phyloP scores from a whole-genome alignment of 106 monocot genomes.

The Dendrobium catenatum region DNA sequence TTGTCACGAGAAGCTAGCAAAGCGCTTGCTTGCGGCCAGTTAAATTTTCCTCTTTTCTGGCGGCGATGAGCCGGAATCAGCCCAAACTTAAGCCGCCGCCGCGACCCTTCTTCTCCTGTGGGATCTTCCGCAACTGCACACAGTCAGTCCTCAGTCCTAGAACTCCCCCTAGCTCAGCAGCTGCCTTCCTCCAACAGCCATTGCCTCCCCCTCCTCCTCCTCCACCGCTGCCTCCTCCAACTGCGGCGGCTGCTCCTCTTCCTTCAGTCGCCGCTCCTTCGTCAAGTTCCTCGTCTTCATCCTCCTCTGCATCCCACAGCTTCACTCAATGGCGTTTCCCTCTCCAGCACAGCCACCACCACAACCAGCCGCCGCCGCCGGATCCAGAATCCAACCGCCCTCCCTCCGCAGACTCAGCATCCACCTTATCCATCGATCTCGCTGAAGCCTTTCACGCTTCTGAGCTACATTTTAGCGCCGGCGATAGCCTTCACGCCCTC shows the following conservation, averaged over 20 bases:
- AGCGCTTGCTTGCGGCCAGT: too few species aligned
- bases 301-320: constrained; percentile 86
- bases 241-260: not conserved
- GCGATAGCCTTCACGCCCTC: constrained; percentile 35
- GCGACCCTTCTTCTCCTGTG: constrained; percentile 86
- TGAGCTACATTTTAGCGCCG: constrained; percentile 49
- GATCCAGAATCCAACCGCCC: not conserved
- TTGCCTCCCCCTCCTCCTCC: not conserved
- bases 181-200: constrained; percentile 11
- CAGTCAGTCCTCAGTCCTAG: constrained; percentile 65
- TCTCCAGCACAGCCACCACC: constrained; percentile 41
- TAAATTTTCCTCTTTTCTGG: not conserved
- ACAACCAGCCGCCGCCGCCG: not conserved
- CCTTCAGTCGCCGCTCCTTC: not conserved
- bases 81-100: constrained; percentile 66
- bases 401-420: not conserved
- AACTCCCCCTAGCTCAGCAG: constrained; percentile 14
- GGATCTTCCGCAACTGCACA: constrained; percentile 87
- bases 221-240: not conserved
- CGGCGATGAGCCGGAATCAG: constrained; percentile 24
- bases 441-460: constrained; percentile 40
- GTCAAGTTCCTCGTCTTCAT: constrained; percentile 81
- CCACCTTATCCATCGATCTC: constrained; percentile 10
- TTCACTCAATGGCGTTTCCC: constrained; percentile 98
- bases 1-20: not conserved